Percentiles rank a stretch among this genome's conserved stretches.
Conservation (phyloP, 1,139 yeast species). For the Zygosaccharomyces pseudobailii region DNA sequence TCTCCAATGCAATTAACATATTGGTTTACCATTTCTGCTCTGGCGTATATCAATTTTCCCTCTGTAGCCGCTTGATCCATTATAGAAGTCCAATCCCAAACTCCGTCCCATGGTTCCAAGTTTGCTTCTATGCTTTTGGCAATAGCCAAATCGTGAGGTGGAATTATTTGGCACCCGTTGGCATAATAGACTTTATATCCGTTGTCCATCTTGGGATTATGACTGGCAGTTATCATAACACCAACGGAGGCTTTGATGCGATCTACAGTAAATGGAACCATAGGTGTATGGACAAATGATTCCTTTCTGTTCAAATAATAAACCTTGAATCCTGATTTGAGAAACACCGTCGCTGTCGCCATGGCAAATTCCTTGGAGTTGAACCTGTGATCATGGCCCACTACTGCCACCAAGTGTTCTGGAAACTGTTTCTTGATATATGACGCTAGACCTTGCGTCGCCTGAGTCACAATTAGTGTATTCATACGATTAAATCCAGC, state of each 20-base stretch:
- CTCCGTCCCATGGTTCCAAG: slow-evolving; percentile 52
- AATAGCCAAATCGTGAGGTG: slow-evolving; percentile 79
- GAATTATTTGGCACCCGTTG: slow-evolving; percentile 93
- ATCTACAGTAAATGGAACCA: slow-evolving; percentile 86
- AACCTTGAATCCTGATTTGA: slow-evolving; percentile 64
- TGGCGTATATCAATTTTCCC: slow-evolving; percentile 30
- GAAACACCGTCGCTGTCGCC: slow-evolving; percentile 70
- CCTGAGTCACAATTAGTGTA: slow-evolving; percentile 82
- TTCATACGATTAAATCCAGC: slow-evolving; percentile 91
- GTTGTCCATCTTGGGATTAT: slow-evolving; percentile 88
- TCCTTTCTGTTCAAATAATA: slow-evolving; percentile 52
- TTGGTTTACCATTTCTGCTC: slow-evolving; percentile 33
- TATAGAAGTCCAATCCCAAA: slow-evolving; percentile 46
- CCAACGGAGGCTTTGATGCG: slow-evolving; percentile 65
- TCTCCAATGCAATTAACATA: slow-evolving; percentile 17
- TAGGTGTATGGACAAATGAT: slow-evolving; percentile 69
- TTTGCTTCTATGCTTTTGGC: slow-evolving; percentile 59
- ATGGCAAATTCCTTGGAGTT: slow-evolving; percentile 77
- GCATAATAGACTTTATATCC: slow-evolving; percentile 93
- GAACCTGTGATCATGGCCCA: slow-evolving; percentile 90
- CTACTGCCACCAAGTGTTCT: slow-evolving; percentile 50
- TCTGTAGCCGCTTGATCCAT: slow-evolving; percentile 29
- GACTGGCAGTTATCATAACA: slow-evolving; percentile 95
- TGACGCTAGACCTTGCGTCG: slow-evolving; percentile 82
- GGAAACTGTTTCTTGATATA: slow-evolving; percentile 45